Evolutionary conservation across 2,329 filamentous ascomycete species (phyloP), one percentile per base, ranked within the genome.

Genomic region (Alternaria panax): DNA sequence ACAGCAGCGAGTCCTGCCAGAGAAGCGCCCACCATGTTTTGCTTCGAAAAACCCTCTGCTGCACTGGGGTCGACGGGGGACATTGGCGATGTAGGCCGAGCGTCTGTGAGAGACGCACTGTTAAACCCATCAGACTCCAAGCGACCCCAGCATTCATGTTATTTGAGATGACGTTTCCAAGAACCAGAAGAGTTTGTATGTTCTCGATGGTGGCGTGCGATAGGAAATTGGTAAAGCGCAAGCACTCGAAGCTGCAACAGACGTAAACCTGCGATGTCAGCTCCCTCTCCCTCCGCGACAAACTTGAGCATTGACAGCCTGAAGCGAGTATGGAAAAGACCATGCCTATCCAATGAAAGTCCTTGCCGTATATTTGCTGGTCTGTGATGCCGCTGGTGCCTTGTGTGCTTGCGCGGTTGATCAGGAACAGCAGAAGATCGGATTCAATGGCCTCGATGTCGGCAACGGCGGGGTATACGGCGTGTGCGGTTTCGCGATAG

Each of bases 81-180:
- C 85, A 87, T 66, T 85, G 81, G 43, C 86, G 82, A 64, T 89
- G 87, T 42, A 89, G 74, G 5, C 87, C 87, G 11, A 88, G 80
- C 6, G 85, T 86, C 73, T 88, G 81, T 12, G 86, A 86, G 74
- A 88, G 83, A 59, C 87, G 81, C 47, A 87, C 81, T 1, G 86
- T 88, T 73, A 88, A 82, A 8, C 85, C 82, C 80, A 75, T 83
- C 14, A 88, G 72, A 25, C 86, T 85, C 80, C 88, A 89, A 5
- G 86, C 85, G 18, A 87, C 86, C 2, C 87, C 87, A 8, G 87
- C 86, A 59, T 88, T 89, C 85, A 87, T 87, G 63, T 87, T 87
- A 69, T 87, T 87, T 1, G 85, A 86, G 28, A 87, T 79, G 24
- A 87, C 86, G 66, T 88, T 88, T 48, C 86, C 85, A 28, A 89